A percentile compares a stretch with the other conserved stretches of the same genome.
Conservation (phyloP, 2,329 filamentous ascomycete genomes). For the Neofusicoccum cordaticola region DNA sequence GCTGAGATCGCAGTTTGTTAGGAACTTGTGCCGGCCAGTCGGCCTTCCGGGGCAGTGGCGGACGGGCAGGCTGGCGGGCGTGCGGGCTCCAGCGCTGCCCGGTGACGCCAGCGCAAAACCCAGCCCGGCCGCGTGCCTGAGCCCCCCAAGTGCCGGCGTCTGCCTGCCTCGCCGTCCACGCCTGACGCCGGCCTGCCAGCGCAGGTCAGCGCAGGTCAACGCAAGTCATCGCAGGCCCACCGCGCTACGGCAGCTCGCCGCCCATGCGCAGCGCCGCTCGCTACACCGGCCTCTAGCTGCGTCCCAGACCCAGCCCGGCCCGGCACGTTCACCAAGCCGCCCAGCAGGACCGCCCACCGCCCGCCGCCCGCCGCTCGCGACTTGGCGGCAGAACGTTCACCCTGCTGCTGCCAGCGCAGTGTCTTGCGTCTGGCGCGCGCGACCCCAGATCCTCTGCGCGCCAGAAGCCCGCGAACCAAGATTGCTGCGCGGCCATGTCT, state of each 20-base stretch:
- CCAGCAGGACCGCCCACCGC: background rate
- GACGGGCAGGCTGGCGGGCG: too few relatives aligned
- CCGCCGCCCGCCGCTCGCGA: background rate
- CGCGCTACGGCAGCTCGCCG: background rate
- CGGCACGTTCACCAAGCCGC: background rate
- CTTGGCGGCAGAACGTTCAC: background rate
- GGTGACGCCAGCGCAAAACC: too few relatives aligned
- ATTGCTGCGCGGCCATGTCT: background rate
- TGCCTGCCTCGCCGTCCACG: too few relatives aligned
- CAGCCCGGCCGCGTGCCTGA: too few relatives aligned
- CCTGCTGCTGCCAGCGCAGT: background rate
- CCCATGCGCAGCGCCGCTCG: background rate
- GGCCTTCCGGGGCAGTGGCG: too few relatives aligned
- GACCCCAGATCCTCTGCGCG: too few relatives aligned
- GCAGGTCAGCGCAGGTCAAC: background rate
- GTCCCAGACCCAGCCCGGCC: background rate
- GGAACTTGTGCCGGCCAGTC: background rate
- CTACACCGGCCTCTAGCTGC: background rate
- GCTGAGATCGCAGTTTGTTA: constrained; percentile 13
- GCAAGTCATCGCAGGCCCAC: background rate
- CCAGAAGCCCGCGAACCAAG: background rate
- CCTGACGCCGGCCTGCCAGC: too few relatives aligned
- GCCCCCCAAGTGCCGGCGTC: too few relatives aligned
- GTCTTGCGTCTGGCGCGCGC: too few relatives aligned
- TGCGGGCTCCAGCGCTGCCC: too few relatives aligned